These are phyloP conservation scores for Pilasporangium apinafurcum DNA, from an alignment of 352 stramenopile genomes.

Conservation along the genomic window DNA sequence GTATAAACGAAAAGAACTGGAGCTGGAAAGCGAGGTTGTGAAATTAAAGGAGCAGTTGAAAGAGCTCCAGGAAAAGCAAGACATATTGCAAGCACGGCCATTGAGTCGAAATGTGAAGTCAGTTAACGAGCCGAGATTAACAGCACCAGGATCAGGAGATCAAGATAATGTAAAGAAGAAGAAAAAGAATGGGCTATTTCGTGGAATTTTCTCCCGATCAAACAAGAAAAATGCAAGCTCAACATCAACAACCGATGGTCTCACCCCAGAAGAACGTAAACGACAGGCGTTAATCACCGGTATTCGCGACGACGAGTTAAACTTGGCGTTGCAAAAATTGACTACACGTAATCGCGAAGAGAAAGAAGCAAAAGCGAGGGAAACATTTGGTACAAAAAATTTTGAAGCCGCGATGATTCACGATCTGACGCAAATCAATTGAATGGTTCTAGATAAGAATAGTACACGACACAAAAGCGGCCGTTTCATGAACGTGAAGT, in stretches of 20 bases:
- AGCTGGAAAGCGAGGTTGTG: constrained; percentile 59
- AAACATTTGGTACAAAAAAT: constrained; percentile 29
- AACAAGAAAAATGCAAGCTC: not conserved
- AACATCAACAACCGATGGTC: not conserved
- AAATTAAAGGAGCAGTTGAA: constrained; percentile 57
- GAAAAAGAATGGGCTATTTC: constrained; percentile 13
- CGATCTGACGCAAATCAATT: constrained; percentile 19
- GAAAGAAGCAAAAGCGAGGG: constrained; percentile 25
- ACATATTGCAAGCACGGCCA: constrained; percentile 12
- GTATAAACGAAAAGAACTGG: constrained; percentile 39
- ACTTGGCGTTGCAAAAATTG: constrained; percentile 20
- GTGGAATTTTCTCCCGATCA: constrained; percentile 14
- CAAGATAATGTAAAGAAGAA: constrained; percentile 6
- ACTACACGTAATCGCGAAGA: constrained; percentile 20
- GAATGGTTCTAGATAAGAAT: constrained; percentile 1
- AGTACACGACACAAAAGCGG: not conserved
- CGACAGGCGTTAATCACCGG: constrained; percentile 20
- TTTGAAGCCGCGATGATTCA: constrained; percentile 49
- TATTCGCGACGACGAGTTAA: constrained; percentile 14
- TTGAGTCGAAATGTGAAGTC: constrained; percentile 7
- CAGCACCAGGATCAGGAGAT: not conserved
- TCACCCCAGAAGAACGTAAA: constrained; percentile 28
- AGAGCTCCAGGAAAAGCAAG: constrained; percentile 32
- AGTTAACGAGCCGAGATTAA: not conserved
- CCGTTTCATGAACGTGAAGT: not conserved